Evolutionary conservation across 2,329 filamentous ascomycete genomes (phyloP).

Genomic region (Diaporthe sp.): DNA sequence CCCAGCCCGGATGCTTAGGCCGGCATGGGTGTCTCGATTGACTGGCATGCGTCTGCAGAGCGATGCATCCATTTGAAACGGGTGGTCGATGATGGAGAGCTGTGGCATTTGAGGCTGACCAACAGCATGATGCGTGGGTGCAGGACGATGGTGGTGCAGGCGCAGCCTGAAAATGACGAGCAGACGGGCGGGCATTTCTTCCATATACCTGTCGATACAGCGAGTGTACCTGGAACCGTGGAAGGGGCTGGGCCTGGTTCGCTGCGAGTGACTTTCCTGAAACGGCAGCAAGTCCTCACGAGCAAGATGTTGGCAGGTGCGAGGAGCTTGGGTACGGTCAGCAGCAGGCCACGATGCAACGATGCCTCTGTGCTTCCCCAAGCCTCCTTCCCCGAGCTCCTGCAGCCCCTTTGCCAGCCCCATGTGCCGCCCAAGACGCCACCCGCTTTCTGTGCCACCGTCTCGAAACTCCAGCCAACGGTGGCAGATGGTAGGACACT

Average conservation of each 20-base stretch:
- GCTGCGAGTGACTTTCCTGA: slow-evolving; percentile 25
- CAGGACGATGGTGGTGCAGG: not conserved
- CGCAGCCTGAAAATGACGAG: not conserved
- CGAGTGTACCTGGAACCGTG: not conserved
- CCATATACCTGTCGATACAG: not conserved
- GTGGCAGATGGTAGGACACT: not conserved
- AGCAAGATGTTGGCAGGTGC: slow-evolving; percentile 9
- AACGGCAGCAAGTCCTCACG: slow-evolving; percentile 8
- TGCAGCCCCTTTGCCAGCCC: slow-evolving; percentile 2
- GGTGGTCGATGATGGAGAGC: not conserved
- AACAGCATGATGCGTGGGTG: not conserved
- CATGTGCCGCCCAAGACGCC: slow-evolving; percentile 18
- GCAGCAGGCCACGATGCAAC: not conserved
- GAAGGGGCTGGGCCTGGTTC: slow-evolving; percentile 6
- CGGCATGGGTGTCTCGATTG: slow-evolving; percentile 11
- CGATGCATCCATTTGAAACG: slow-evolving; percentile 24
- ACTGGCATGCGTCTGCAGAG: slow-evolving; percentile 27
- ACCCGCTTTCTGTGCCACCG: slow-evolving; percentile 17
- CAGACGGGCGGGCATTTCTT: not conserved
- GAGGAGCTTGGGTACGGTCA: not conserved
- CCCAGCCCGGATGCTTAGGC: slow-evolving; percentile 19
- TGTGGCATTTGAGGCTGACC: not conserved
- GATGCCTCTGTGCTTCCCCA: not conserved
- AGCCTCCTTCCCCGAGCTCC: not conserved
- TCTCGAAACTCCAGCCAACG: slow-evolving; percentile 24